These are phyloP conservation scores for Phytophthora pseudosyringae DNA, from an alignment of 352 stramenopile genomes.

Conservation along the genomic window DNA sequence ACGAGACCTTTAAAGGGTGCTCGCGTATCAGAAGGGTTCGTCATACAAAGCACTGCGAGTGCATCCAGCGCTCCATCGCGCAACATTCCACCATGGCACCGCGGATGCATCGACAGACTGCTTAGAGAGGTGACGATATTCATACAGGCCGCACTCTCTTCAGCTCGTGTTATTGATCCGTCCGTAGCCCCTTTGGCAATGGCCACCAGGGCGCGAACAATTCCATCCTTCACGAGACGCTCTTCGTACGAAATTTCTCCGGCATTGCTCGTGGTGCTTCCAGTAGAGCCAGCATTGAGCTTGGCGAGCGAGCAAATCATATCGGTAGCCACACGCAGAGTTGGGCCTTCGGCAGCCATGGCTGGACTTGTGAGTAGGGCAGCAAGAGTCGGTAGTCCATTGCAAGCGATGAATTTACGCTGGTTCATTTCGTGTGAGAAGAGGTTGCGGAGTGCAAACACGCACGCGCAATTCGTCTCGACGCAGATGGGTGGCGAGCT, in stretches of 20 bases:
- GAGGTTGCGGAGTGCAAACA: slow-evolving; percentile 79
- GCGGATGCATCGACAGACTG: slow-evolving; percentile 62
- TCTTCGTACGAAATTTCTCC: slow-evolving; percentile 50
- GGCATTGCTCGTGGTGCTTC: slow-evolving; percentile 3
- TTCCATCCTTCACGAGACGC: slow-evolving; percentile 75
- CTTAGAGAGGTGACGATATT: slow-evolving; percentile 74
- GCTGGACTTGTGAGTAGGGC: slow-evolving; percentile 54
- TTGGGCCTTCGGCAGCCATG: slow-evolving; percentile 55
- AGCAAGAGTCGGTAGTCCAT: slow-evolving; percentile 71
- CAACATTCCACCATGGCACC: slow-evolving; percentile 79
- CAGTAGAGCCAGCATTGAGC: slow-evolving; percentile 30
- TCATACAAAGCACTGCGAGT: slow-evolving; percentile 53
- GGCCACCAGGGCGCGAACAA: slow-evolving; percentile 64
- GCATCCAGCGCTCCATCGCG: slow-evolving; percentile 72
- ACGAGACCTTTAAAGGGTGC: slow-evolving; percentile 67
- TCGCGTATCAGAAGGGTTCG: slow-evolving; percentile 46
- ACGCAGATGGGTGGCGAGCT: slow-evolving; percentile 40
- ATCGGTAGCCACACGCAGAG: slow-evolving; percentile 61
- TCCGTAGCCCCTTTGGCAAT: slow-evolving; percentile 59
- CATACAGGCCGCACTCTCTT: slow-evolving; percentile 53
- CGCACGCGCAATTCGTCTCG: slow-evolving; percentile 59
- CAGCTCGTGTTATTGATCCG: slow-evolving; percentile 23
- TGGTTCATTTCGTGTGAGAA: slow-evolving; percentile 67
- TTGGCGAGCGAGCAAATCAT: slow-evolving; percentile 75
- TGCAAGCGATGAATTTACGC: slow-evolving; percentile 63